A percentile compares a stretch with the other conserved stretches of the same genome.
Conservation (phyloP, 192 early-diverging fungal species). For the Dissophora globulifera region DNA sequence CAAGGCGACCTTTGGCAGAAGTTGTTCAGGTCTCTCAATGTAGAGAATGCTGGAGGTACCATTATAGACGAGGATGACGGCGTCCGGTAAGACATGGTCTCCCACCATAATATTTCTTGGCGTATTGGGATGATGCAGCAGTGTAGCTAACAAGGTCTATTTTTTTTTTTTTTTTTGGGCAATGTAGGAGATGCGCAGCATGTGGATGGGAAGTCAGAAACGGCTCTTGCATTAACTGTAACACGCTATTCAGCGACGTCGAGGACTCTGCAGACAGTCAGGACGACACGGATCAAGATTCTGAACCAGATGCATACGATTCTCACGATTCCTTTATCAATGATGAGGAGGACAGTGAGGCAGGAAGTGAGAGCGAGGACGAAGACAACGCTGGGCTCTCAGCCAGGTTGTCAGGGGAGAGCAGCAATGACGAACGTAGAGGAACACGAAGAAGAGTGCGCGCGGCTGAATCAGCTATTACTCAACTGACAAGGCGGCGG, state of each 20-base stretch:
- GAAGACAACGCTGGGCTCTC: conserved; percentile 8
- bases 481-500: too few relatives aligned
- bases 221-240: conserved; percentile 30
- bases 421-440: not conserved
- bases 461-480: too few relatives aligned
- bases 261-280: conserved; percentile 40
- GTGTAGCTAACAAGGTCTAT: not conserved
- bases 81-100: conserved; percentile 44
- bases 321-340: conserved; percentile 49
- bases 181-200: conserved; percentile 36
- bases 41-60: conserved; percentile 14
- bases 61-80: conserved; percentile 49
- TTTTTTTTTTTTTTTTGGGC: not conserved
- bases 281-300: conserved; percentile 17
- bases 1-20: conserved; percentile 31
- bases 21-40: conserved; percentile 15
- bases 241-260: conserved; percentile 30
- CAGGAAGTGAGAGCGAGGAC: not conserved
- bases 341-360: conserved; percentile 3
- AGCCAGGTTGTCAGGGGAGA: conserved; percentile 1
- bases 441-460: not conserved
- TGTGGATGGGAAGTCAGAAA: conserved; percentile 46
- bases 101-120: too few relatives aligned
- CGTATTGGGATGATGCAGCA: too few relatives aligned
- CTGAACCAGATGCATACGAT: conserved; percentile 40